Evolutionary conservation across 2,329 filamentous ascomycete genomes (phyloP), one percentile per base, ranked within the genome.

Genomic region (Dothistroma pini): DNA sequence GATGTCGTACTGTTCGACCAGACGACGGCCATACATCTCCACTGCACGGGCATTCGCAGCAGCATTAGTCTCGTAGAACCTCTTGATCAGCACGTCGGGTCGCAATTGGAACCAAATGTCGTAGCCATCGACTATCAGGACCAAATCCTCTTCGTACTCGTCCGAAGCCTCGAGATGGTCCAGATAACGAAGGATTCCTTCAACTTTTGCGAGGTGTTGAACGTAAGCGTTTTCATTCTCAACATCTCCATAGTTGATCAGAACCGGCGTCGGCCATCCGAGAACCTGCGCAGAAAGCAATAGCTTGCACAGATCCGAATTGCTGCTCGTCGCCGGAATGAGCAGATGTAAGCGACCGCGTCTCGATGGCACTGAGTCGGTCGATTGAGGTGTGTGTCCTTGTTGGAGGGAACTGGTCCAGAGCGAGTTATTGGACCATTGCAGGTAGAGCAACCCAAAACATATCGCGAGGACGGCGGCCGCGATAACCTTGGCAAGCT

Each of bases 71-170:
- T 78, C 75, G 44, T 59, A 66, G 60, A 56, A 66, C n/a, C 64
- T 58, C 47, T 64, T 59, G 74, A 89, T 79, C 60, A 89, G 75
- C 16, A 88, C 78, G 48, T 87, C 81, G 4, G 84, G 81, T 0
- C 86, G 85, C 1, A 89, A 77, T 70, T 89, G 87, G 63, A 89
- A 84, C 75, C 85, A 84, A 0, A 84, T 79, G 60, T 89, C 84
- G 69, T 84, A 80, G 1, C 83, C 85, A 70, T 89, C 86, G 5
- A 86, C 79, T 54, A 89, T 79, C 58, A 89, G 74, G 12, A 88
- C 80, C 19, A 90, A 73, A 70, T 90, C 87, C 19, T 83, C 77
- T n/a, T 78, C 70, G 38, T 78, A 78, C 32, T 74, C 75, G 54
- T 78, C 76, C 12, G 77, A 75, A 9, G 35, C 29, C 61, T 68